phyloP scores from a whole-genome alignment of 116 monocot genomes.

The Iris pallida region DNA sequence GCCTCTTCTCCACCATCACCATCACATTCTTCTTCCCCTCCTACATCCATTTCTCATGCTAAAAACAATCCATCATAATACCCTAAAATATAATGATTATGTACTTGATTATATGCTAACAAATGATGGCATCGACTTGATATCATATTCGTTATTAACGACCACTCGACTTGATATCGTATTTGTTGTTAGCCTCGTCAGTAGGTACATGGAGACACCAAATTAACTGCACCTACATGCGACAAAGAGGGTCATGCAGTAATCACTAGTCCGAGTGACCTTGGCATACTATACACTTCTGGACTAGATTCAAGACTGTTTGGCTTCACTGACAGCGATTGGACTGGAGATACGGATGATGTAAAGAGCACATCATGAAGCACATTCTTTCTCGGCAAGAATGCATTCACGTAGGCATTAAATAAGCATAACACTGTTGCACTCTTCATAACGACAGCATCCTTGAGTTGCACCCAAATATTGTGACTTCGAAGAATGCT shows the following conservation, averaged over 20 bases:
- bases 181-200: not conserved
- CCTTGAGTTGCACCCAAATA: not conserved
- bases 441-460: not conserved
- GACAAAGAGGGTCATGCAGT: slow-evolving; percentile 1
- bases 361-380: slow-evolving; percentile 1
- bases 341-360: slow-evolving; percentile 5
- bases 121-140: not conserved
- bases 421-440: slow-evolving; percentile 2
- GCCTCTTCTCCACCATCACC: too few relatives aligned
- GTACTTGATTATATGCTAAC: too few relatives aligned
- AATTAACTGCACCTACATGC: not conserved
- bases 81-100: too few relatives aligned
- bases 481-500: not conserved
- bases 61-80: too few relatives aligned
- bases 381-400: not conserved
- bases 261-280: not conserved
- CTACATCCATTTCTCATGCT: too few relatives aligned
- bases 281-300: not conserved
- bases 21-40: too few relatives aligned
- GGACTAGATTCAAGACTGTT: not conserved
- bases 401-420: not conserved
- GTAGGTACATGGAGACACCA: slow-evolving; percentile 2
- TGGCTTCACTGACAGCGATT: slow-evolving; percentile 11
- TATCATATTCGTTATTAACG: not conserved
- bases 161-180: not conserved